Percentiles rank a stretch among this genome's conserved stretches.
Conservation (phyloP, 345 rosid species). For the Citrus sinensis region DNA sequence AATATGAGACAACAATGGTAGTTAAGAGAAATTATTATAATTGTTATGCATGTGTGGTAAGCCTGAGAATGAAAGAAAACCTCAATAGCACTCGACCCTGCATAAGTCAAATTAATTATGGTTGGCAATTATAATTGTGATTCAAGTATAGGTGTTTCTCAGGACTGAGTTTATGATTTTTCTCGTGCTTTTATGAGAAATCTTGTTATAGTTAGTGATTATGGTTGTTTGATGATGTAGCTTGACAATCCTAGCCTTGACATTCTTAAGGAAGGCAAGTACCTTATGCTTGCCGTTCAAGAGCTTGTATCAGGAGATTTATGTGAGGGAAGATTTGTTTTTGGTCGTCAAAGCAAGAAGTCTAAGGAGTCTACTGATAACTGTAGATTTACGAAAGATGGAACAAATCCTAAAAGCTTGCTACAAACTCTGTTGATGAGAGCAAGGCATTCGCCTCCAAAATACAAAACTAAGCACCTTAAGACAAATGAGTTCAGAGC, state of each 20-base stretch:
- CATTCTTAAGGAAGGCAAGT: constrained; percentile 84
- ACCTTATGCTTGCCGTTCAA: constrained; percentile 86
- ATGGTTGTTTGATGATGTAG: constrained; percentile 37
- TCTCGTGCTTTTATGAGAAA: background rate
- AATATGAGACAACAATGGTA: too few relatives aligned
- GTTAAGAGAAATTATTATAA: background rate
- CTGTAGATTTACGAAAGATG: constrained; percentile 65
- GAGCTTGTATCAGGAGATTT: constrained; percentile 90
- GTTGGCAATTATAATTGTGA: background rate
- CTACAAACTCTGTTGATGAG: constrained; percentile 91
- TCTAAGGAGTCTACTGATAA: constrained; percentile 46
- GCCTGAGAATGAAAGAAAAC: background rate
- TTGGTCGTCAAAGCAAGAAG: constrained; percentile 76
- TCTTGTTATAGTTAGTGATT: background rate
- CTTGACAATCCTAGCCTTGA: constrained; percentile 73
- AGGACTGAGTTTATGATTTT: constrained; percentile 8
- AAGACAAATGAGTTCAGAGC: constrained; percentile 93
- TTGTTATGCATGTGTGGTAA: background rate
- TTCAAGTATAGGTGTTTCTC: background rate
- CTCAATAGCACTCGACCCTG: background rate
- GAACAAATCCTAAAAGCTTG: constrained; percentile 92
- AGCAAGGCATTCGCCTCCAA: constrained; percentile 98
- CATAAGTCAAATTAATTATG: background rate
- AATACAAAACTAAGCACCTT: constrained; percentile 89
- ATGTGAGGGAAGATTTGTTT: constrained; percentile 95